Conservation (phyloP, 2,329 filamentous ascomycete genomes). For the Aspergillus ochraceoroseus region DNA sequence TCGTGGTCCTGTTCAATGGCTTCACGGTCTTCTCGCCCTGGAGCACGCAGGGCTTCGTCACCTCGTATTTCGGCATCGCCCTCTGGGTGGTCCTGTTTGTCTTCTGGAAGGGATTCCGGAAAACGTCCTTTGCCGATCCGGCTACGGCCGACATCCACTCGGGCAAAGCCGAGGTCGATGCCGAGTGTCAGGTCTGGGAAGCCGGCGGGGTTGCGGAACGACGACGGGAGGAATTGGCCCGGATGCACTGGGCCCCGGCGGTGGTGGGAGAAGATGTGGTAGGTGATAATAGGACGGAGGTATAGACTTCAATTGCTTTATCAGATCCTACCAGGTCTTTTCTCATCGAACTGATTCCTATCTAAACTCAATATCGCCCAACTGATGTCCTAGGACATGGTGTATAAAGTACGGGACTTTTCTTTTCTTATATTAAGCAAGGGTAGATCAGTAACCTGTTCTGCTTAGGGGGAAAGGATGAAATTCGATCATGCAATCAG, state of each 20-base stretch:
- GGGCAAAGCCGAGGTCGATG: constrained; percentile 34
- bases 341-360: too few species aligned
- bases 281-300: too few species aligned
- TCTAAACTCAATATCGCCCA: too few species aligned
- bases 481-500: too few species aligned
- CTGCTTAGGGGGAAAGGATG: too few species aligned
- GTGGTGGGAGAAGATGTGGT: constrained; percentile 34
- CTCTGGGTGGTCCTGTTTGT: constrained; percentile 43
- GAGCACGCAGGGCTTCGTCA: constrained; percentile 47
- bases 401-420: too few species aligned
- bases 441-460: too few species aligned
- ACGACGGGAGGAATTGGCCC: constrained; percentile 26
- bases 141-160: constrained; percentile 30
- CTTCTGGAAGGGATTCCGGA: constrained; percentile 34
- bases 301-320: too few species aligned
- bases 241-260: constrained; percentile 28
- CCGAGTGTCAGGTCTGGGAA: constrained; percentile 34
- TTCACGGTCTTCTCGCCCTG: constrained; percentile 45
- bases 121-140: constrained; percentile 28
- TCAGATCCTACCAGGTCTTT: too few species aligned
- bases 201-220: constrained; percentile 30
- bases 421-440: too few species aligned
- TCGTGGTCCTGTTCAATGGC: constrained; percentile 64
- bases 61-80: constrained; percentile 46
- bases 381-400: too few species aligned